These are phyloP conservation scores for Globisporangium echinulatum DNA, from an alignment of 352 stramenopile species.

Conservation along the genomic window DNA sequence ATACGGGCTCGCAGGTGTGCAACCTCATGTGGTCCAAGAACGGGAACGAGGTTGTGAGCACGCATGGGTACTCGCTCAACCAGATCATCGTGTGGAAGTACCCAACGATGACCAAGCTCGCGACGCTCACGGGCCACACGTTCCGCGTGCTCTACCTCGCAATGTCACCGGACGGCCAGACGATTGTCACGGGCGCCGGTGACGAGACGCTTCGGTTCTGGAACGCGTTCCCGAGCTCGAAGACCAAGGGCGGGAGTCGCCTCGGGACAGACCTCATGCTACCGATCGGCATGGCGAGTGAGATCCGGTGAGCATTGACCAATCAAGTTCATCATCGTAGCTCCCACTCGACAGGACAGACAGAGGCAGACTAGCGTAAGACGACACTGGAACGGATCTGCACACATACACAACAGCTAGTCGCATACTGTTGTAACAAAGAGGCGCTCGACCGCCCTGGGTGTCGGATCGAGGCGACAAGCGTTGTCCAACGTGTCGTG, in stretches of 20 bases:
- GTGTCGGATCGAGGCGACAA: too few relatives aligned
- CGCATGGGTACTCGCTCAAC: conserved; percentile 98
- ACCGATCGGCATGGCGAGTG: conserved; percentile 39
- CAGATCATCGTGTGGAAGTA: conserved; percentile 98
- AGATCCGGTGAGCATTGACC: conserved; percentile 41
- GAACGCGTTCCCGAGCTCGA: conserved; percentile 93
- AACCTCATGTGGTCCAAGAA: conserved; percentile 98
- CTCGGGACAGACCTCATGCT: conserved; percentile 54
- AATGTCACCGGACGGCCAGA: conserved; percentile 95
- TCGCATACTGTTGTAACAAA: too few relatives aligned
- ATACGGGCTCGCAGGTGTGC: conserved; percentile 96
- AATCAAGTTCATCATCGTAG: neutral
- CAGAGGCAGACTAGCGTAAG: too few relatives aligned
- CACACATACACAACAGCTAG: too few relatives aligned
- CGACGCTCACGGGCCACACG: conserved; percentile 94
- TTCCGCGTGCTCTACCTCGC: conserved; percentile 96
- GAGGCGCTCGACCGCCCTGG: too few relatives aligned
- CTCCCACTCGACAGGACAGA: too few relatives aligned
- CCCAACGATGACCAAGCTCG: conserved; percentile 94
- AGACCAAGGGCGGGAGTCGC: conserved; percentile 36
- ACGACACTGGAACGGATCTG: too few relatives aligned
- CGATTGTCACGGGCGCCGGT: conserved; percentile 96
- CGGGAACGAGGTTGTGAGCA: conserved; percentile 97
- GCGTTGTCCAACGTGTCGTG: too few relatives aligned
- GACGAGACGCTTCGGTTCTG: conserved; percentile 98